Evolutionary conservation across 108 stramenopile species (phyloP), one percentile per base, ranked within the genome.

Genomic region (Skeletonema costatum): DNA sequence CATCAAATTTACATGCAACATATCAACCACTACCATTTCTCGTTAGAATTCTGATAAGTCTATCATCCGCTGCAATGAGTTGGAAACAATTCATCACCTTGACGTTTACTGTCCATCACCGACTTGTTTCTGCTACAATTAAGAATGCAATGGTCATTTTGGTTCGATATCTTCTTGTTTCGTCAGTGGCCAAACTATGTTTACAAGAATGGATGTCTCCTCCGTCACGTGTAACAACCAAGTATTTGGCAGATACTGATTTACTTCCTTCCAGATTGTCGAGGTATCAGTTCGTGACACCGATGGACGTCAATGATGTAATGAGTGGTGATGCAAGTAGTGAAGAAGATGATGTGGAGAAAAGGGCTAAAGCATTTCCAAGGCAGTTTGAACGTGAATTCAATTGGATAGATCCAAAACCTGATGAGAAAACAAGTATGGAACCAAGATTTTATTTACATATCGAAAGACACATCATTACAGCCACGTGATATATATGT

Each of bases 31-130:
- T 92, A 1, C 87, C 93, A 33, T 29, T 51, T 2, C 31, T 82
- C 12, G 63, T 83, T 2, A 35, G 71, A 11, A 9, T 71, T 4
- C 1, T 66, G 36, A 66, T 89, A 10, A 82, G 51, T n/a, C 3
- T 75, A 9, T 39, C 75, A 13, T 75, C 85, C 16, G 32, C 83
- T 0, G 25, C 74, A 11, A 8, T 56, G 6, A 56, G 29, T 65
- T 48, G 35, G 38, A 56, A 69, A 69, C 35, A 33, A 35, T 17
- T 70, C 16, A 13, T 78, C 32, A 19, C 32, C 14, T 74, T 77
- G 32, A 86, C 79, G 17, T 58, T 95, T 17, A 85, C 89, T 69
- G 56, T 88, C 42, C 89, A 95, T 63, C 94, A 95, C 60, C 90
- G 92, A 32, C 91, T 92, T 70, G 90, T 91, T 11, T 12, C 35